These are phyloP conservation scores for Phialophora tarda DNA, from an alignment of 2,329 filamentous ascomycete genomes.

Conservation along the genomic window DNA sequence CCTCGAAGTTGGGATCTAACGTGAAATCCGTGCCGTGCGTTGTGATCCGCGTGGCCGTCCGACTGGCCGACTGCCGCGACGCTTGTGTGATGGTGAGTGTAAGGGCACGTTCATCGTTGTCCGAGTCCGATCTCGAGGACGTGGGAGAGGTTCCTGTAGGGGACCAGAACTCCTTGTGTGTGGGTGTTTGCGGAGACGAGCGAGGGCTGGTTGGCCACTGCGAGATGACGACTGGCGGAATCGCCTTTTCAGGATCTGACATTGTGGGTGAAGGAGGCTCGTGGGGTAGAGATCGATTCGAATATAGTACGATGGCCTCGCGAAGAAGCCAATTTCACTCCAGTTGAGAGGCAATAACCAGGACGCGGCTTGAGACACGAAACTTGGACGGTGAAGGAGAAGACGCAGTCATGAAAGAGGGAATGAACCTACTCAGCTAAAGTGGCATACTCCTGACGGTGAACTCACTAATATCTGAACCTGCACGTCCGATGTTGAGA, in stretches of 20 bases:
- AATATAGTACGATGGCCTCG: neutral
- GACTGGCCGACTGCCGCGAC: slow-evolving; percentile 27
- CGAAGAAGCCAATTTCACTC: neutral
- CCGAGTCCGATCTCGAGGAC: slow-evolving; percentile 29
- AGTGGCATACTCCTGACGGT: neutral
- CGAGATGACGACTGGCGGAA: slow-evolving; percentile 26
- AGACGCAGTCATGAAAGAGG: slow-evolving; percentile 4
- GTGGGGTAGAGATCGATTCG: neutral
- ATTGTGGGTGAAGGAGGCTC: slow-evolving; percentile 13
- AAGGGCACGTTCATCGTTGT: slow-evolving; percentile 33
- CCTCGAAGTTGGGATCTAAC: slow-evolving; percentile 68
- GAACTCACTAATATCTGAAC: neutral
- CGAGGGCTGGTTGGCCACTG: slow-evolving; percentile 10
- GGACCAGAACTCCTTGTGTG: slow-evolving; percentile 31
- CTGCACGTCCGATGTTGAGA: neutral
- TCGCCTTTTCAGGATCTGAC: slow-evolving; percentile 27
- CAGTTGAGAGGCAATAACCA: neutral
- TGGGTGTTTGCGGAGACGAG: slow-evolving; percentile 17
- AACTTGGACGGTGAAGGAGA: slow-evolving; percentile 1
- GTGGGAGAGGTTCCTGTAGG: slow-evolving; percentile 29
- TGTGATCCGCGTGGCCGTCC: slow-evolving; percentile 47
- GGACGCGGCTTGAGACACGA: neutral
- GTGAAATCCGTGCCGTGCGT: slow-evolving; percentile 55
- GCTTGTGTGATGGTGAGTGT: slow-evolving; percentile 31
- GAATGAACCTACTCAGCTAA: neutral